Conservation (phyloP, 2,329 filamentous ascomycete species). For the Raffaelea arxii region DNA sequence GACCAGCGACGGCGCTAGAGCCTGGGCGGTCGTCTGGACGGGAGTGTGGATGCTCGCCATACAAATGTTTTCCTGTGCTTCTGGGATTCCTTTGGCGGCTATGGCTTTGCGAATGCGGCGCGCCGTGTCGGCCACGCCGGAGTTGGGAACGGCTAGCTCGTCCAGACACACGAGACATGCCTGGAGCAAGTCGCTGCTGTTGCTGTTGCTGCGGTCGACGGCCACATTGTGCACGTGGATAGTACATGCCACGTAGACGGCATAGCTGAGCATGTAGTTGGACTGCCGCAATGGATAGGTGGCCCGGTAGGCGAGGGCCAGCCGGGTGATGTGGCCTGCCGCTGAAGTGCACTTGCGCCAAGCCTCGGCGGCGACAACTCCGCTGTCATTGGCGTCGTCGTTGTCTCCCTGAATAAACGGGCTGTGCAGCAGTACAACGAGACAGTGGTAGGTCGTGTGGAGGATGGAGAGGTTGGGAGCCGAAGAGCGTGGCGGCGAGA, state of each 20-base stretch:
- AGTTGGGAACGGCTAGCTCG: slow-evolving; percentile 20
- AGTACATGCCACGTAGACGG: slow-evolving; percentile 28
- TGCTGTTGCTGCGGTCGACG: slow-evolving; percentile 15
- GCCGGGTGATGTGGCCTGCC: slow-evolving; percentile 24
- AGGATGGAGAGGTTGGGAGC: slow-evolving; percentile 9
- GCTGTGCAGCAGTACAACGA: slow-evolving; percentile 33
- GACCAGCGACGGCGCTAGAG: not conserved
- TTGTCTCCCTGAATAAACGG: slow-evolving; percentile 21
- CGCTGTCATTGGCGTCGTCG: not conserved
- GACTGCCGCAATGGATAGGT: slow-evolving; percentile 22
- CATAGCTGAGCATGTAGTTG: slow-evolving; percentile 27
- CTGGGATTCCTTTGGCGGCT: slow-evolving; percentile 7
- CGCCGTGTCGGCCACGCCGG: slow-evolving; percentile 12
- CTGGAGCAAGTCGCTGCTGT: slow-evolving; percentile 14
- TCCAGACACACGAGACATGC: slow-evolving; percentile 21
- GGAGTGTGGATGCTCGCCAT: not conserved
- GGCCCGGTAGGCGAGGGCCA: slow-evolving; percentile 19
- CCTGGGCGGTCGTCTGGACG: not conserved
- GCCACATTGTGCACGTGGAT: slow-evolving; percentile 29
- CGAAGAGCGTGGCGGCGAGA: not conserved
- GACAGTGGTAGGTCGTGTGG: slow-evolving; percentile 25
- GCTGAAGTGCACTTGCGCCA: slow-evolving; percentile 24
- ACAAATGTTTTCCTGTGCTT: not conserved
- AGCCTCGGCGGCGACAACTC: too few relatives aligned
- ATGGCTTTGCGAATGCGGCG: slow-evolving; percentile 9